A percentile compares a stretch with the other conserved stretches of the same genome.
These are phyloP conservation scores for Erodium moschatum DNA, from an alignment of 441 rosid species.

Conservation along the genomic window DNA sequence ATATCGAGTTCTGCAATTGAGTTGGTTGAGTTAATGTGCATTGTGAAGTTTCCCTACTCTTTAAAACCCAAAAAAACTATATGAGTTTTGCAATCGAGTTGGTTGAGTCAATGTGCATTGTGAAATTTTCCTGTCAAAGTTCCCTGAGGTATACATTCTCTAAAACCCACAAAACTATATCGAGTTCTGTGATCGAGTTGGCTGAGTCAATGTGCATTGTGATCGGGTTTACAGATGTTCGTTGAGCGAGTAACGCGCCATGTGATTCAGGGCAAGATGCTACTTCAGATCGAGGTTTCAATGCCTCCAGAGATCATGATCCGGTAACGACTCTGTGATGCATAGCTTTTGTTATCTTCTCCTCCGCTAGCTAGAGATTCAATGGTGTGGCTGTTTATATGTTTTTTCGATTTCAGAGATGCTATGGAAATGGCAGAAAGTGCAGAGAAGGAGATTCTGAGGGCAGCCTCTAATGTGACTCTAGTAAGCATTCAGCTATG, in stretches of 20 bases:
- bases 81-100: too few species aligned
- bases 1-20: neutral
- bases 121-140: constrained; percentile 34
- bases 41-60: too few species aligned
- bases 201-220: neutral
- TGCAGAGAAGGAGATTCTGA: constrained; percentile 55
- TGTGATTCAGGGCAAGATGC: constrained; percentile 50
- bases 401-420: constrained; percentile 26
- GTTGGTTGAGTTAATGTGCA: neutral
- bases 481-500: constrained; percentile 53
- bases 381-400: too few species aligned
- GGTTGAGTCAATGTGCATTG: constrained; percentile 6
- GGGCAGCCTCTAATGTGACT: constrained; percentile 37
- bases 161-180: neutral
- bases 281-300: constrained; percentile 56
- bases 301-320: constrained; percentile 51
- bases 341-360: too few species aligned
- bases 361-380: too few species aligned
- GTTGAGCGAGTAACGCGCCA: constrained; percentile 60
- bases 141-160: constrained; percentile 37
- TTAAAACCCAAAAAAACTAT: too few species aligned
- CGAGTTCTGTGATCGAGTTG: neutral
- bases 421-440: constrained; percentile 62
- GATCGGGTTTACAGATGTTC: constrained; percentile 38
- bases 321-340: constrained; percentile 23